These are phyloP conservation scores for Penicillium sp. DNA, from an alignment of 2,329 filamentous ascomycete genomes.

Conservation along the genomic window DNA sequence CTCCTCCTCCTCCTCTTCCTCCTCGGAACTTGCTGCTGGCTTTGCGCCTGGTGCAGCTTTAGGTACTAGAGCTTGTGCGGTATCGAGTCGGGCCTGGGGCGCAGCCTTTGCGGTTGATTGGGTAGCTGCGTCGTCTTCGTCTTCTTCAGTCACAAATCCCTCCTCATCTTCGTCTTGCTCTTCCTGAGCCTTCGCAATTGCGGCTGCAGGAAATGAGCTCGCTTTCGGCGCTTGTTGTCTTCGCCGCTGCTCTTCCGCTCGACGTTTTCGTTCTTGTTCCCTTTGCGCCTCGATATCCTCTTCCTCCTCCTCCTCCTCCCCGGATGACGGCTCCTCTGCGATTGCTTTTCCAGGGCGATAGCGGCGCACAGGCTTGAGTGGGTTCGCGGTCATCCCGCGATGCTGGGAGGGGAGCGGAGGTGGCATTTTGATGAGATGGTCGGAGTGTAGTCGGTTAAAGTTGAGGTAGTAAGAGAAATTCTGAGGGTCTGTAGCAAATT, in stretches of 20 bases:
- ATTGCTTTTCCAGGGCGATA: constrained; percentile 81
- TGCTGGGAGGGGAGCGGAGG: constrained; percentile 46
- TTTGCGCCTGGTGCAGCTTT: constrained; percentile 23
- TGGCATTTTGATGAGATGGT: constrained; percentile 36
- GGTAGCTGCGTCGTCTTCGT: constrained; percentile 34
- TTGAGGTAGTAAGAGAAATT: neutral
- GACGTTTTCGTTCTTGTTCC: constrained; percentile 53
- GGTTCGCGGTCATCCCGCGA: constrained; percentile 88
- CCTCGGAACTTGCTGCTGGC: constrained; percentile 44
- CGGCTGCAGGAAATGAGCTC: constrained; percentile 39
- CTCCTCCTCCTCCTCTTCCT: constrained; percentile 58
- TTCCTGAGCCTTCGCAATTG: constrained; percentile 29
- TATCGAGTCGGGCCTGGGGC: constrained; percentile 16
- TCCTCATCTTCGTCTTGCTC: constrained; percentile 53
- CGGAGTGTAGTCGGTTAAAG: neutral
- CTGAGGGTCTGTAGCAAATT: too few species aligned
- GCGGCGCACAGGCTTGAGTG: constrained; percentile 69
- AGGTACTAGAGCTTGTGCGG: constrained; percentile 15
- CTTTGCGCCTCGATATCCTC: constrained; percentile 59
- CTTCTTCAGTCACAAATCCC: constrained; percentile 62
- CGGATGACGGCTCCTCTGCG: constrained; percentile 50
- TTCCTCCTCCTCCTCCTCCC: constrained; percentile 56
- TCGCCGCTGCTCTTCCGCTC: constrained; percentile 39
- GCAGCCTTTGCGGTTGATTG: constrained; percentile 18
- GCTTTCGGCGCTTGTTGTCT: constrained; percentile 49